Evolutionary conservation across 805 yeast genomes (phyloP).

Genomic region (Metschnikowia lachancei): DNA sequence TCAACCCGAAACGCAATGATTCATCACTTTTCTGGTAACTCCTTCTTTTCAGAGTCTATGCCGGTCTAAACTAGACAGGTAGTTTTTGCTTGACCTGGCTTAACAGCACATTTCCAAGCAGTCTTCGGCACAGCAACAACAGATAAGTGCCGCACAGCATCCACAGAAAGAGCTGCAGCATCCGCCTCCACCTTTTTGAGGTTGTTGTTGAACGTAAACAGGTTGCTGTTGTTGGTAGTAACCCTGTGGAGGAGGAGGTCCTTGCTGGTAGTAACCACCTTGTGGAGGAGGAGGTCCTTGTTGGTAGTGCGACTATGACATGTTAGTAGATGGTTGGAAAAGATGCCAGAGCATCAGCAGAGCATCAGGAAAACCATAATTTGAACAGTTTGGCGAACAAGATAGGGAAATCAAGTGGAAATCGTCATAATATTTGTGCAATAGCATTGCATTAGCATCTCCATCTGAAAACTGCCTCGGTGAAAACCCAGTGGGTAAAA

Average conservation of each 20-base stretch:
- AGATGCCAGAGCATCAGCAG: too few relatives aligned
- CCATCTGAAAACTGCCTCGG: too few relatives aligned
- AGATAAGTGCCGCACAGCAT: constrained; percentile 22
- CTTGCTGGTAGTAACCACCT: constrained; percentile 19
- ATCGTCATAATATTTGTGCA: too few relatives aligned
- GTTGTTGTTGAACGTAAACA: constrained; percentile 31
- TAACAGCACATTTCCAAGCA: constrained; percentile 17
- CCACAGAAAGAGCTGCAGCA: constrained; percentile 25
- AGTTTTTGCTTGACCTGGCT: background rate
- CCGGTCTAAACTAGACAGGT: too few relatives aligned
- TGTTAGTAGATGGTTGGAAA: background rate
- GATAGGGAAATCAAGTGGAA: too few relatives aligned
- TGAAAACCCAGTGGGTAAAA: too few relatives aligned
- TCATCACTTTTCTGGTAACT: too few relatives aligned
- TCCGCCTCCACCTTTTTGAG: constrained; percentile 24
- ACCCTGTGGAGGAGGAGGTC: constrained; percentile 27
- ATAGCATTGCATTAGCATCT: too few relatives aligned
- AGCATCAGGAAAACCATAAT: too few relatives aligned
- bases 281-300: constrained; percentile 15
- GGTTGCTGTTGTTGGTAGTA: constrained; percentile 37
- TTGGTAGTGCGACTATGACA: constrained; percentile 11
- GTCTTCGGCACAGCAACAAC: constrained; percentile 25
- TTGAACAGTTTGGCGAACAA: too few relatives aligned
- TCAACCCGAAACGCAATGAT: too few relatives aligned
- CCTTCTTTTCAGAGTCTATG: too few relatives aligned